Evolutionary conservation across 2,329 filamentous ascomycete species (phyloP), one percentile per base, ranked within the genome.

Genomic region (Cladorrhinum sp.): DNA sequence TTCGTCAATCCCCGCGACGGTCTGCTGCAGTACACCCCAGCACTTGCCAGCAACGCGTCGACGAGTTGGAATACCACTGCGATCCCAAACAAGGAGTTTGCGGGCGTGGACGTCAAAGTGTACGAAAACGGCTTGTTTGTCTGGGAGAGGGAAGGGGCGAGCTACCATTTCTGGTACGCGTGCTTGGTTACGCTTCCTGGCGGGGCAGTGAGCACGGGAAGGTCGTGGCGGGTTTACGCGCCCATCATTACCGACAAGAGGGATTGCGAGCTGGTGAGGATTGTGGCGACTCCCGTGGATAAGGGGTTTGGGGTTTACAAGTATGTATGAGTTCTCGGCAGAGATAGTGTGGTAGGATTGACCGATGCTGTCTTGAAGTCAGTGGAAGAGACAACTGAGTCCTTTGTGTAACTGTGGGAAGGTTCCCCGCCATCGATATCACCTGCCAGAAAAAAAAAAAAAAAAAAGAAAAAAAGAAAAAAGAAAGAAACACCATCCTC

Each of bases 21-120:
- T 12, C 9, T 53, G 4, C 28, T 65, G n/a, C 12, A 21, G 39
- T 65, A 59, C 33, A 65, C 61, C 33, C 24, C 74, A 23, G 77
- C 51, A 2, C 14, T 49, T 0, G 3, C 55, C 46, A 20, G 18
- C 9, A 62, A 62, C 30, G 23, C 26, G n/a, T 39, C 55, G 20
- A 36, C 21, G 10, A n/a, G 26, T 3, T 58, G 51, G 55, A 63
- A 61, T n/a, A 26, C 55, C 16, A 63, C 61, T 1, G 52, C n/a
- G n/a, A n/a, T 52, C n/a, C 51, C 56, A 18, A 39, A 21, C 23
- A 7, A 51, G 49, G 57, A 63, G 12, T 63, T 55, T 2, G 58
- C 59, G 6, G 62, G 48, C 24, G 6, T 28, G 20, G 55, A 39
- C 36, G 39, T 55, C 16, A 62, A 52, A 33, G 39, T 55, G 6